Percentiles rank a stretch among this genome's conserved stretches.
Conservation (phyloP, 345 rosid species). For the Heritiera littoralis region DNA sequence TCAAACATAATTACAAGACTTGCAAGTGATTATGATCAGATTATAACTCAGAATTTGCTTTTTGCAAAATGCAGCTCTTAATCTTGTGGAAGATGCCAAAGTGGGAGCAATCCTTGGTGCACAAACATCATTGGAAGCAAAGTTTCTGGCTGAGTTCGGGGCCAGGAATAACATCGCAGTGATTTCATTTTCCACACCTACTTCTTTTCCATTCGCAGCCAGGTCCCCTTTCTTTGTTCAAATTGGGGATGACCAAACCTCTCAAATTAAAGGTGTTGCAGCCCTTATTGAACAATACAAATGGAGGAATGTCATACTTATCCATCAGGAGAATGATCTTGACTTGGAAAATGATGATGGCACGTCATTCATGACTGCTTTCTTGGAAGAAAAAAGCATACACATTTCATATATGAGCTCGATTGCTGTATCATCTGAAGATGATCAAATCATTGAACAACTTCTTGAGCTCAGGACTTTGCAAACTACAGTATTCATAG, state of each 20-base stretch:
- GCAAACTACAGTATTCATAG: conserved; percentile 25
- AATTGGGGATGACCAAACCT: conserved; percentile 26
- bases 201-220: not conserved
- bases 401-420: conserved; percentile 16
- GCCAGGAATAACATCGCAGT: not conserved
- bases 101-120: conserved; percentile 9
- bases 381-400: conserved; percentile 14
- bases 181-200: not conserved
- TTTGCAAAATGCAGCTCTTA: not conserved
- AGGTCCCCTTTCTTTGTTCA: conserved; percentile 18
- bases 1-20: no score
- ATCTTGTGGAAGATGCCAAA: not conserved
- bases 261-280: conserved; percentile 29
- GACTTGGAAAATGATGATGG: conserved; percentile 27
- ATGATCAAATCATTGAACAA: conserved; percentile 15
- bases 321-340: conserved; percentile 27
- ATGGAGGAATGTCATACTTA: conserved; percentile 34
- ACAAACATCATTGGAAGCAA: not conserved
- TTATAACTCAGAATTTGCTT: no score
- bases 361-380: not conserved
- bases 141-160: not conserved
- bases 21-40: no score
- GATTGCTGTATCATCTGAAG: conserved; percentile 9
- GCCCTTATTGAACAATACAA: conserved; percentile 25
- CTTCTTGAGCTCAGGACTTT: conserved; percentile 18